These are phyloP conservation scores for Colletotrichum sojae DNA, from an alignment of 2,329 filamentous ascomycete species.

Conservation along the genomic window DNA sequence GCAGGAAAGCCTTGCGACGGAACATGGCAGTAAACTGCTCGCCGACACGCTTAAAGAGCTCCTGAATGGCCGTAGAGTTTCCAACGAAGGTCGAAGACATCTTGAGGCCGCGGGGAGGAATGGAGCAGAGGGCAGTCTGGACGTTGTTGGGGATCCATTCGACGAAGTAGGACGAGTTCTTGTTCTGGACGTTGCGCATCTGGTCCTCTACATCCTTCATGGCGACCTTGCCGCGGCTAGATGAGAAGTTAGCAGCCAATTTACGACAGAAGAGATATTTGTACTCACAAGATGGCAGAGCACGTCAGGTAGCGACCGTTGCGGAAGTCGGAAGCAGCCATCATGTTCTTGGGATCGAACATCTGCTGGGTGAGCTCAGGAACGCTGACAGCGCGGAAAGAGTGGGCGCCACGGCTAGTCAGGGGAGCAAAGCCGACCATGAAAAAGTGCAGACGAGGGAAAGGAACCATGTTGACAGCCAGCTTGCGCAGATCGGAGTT, in stretches of 20 bases:
- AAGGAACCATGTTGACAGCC: slow-evolving; percentile 99
- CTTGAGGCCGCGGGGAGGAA: slow-evolving; percentile 96
- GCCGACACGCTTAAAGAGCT: slow-evolving; percentile 99
- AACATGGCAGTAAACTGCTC: slow-evolving; percentile 99
- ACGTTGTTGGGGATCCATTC: slow-evolving; percentile 99
- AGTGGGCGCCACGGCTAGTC: slow-evolving; percentile 87
- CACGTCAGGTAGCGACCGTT: slow-evolving; percentile 99
- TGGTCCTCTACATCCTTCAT: slow-evolving; percentile 99
- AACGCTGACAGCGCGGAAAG: slow-evolving; percentile 97
- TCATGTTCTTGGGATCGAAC: slow-evolving; percentile 99
- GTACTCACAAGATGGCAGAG: slow-evolving; percentile 92
- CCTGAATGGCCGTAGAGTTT: slow-evolving; percentile 99
- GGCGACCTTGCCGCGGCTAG: slow-evolving; percentile 95
- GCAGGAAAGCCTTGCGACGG: slow-evolving; percentile 99
- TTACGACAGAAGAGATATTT: background rate
- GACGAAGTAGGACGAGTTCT: slow-evolving; percentile 99
- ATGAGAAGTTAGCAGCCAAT: background rate
- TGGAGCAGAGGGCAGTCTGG: slow-evolving; percentile 98
- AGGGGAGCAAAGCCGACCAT: slow-evolving; percentile 99
- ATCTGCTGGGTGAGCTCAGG: slow-evolving; percentile 99
- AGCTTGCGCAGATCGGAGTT: slow-evolving; percentile 99
- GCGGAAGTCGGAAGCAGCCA: slow-evolving; percentile 99
- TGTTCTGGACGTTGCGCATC: slow-evolving; percentile 99
- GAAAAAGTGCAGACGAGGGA: slow-evolving; percentile 99
- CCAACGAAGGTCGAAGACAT: slow-evolving; percentile 99